Percentiles rank a stretch among this genome's conserved stretches.
Conservation (phyloP, 1,284 basidiomycete species). For the Puccinia triticina region DNA sequence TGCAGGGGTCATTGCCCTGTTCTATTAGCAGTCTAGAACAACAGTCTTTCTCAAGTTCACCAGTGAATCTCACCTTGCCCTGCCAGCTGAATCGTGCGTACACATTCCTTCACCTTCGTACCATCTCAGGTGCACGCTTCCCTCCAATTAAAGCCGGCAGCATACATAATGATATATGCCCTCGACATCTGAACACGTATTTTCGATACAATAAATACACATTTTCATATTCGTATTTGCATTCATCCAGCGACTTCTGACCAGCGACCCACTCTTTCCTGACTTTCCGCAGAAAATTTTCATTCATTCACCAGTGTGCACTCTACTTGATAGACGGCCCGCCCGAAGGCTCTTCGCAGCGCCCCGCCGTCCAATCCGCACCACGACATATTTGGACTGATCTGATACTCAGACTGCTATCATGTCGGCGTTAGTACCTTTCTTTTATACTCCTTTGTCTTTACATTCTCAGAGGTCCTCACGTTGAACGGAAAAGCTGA, state of each 20-base stretch:
- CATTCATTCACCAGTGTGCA: not conserved
- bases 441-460: not conserved
- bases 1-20: not conserved
- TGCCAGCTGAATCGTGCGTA: not conserved
- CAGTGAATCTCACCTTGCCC: not conserved
- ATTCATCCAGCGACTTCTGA: not conserved
- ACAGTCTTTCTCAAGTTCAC: not conserved
- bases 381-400: not conserved
- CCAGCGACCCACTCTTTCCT: not conserved
- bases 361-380: not conserved
- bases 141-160: not conserved
- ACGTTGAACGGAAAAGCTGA: not conserved
- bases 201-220: not conserved
- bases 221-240: not conserved
- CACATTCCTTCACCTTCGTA: not conserved
- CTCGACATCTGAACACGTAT: no score
- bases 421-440: constrained; percentile 38
- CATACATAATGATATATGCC: no score
- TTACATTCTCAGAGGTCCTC: not conserved
- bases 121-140: not conserved
- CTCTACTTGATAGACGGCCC: not conserved
- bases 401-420: not conserved
- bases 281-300: not conserved
- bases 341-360: not conserved
- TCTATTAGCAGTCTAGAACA: not conserved